Conservation (phyloP, 2,329 filamentous ascomycete genomes). For the Aschersonia sp. region DNA sequence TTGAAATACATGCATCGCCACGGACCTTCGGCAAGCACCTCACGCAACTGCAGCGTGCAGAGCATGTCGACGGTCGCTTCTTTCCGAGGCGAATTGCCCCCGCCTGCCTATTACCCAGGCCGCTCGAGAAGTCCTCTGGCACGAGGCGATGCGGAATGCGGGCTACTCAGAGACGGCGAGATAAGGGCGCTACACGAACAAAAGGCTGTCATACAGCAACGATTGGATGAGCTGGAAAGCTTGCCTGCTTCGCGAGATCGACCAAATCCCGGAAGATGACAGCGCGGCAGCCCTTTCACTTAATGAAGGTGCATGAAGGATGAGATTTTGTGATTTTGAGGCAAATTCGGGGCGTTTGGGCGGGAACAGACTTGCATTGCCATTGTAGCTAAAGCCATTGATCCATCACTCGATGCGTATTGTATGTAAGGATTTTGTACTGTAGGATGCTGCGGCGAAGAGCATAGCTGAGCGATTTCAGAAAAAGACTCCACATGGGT, state of each 20-base stretch:
- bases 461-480: too few relatives aligned
- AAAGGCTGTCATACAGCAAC: constrained; percentile 19
- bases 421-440: too few relatives aligned
- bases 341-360: too few relatives aligned
- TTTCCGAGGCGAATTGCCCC: constrained; percentile 5
- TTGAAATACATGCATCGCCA: constrained; percentile 3
- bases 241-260: background rate
- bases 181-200: constrained; percentile 17
- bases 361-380: too few relatives aligned
- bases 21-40: background rate
- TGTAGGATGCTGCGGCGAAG: too few relatives aligned
- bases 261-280: background rate
- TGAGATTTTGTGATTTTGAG: too few relatives aligned
- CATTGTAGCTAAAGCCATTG: too few relatives aligned
- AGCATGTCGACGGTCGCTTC: background rate
- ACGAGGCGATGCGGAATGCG: constrained; percentile 9
- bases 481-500: too few relatives aligned
- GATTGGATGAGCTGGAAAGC: constrained; percentile 18
- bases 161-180: constrained; percentile 13
- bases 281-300: too few relatives aligned
- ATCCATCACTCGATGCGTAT: too few relatives aligned
- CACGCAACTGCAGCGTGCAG: background rate
- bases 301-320: too few relatives aligned
- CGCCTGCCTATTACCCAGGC: constrained; percentile 16
- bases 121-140: constrained; percentile 9